A percentile compares a stretch with the other conserved stretches of the same genome.
phyloP scores from a whole-genome alignment of 2,329 filamentous ascomycete species.

The Sporothrix euskadiensis region DNA sequence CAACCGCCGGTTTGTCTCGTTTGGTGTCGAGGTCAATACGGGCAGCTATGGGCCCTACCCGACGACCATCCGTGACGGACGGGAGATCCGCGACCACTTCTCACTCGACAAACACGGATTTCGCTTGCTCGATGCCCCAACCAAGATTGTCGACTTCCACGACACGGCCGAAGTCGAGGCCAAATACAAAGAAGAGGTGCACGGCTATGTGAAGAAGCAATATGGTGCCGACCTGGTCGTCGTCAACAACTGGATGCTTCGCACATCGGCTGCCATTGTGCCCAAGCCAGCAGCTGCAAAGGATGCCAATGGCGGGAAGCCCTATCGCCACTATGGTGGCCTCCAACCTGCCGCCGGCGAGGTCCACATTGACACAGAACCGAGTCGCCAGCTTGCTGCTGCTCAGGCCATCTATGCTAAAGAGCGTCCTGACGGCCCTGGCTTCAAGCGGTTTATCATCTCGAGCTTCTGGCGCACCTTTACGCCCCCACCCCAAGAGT shows the following conservation, averaged over 20 bases:
- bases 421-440: background rate
- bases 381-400: conserved; percentile 11
- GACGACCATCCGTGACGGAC: conserved; percentile 10
- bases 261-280: conserved; percentile 15
- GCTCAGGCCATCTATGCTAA: background rate
- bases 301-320: background rate
- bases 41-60: conserved; percentile 10
- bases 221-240: conserved; percentile 3
- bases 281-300: background rate
- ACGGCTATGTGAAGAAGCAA: background rate
- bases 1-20: conserved; percentile 21
- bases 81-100: conserved; percentile 13
- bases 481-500: conserved; percentile 12
- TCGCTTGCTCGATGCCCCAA: conserved; percentile 12
- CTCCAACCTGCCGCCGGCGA: conserved; percentile 15
- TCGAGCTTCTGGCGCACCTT: conserved; percentile 19
- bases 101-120: conserved; percentile 14
- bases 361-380: conserved; percentile 17
- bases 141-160: background rate
- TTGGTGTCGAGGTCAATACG: conserved; percentile 10
- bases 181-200: conserved; percentile 16
- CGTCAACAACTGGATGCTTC: conserved; percentile 6
- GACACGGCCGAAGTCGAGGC: conserved; percentile 15
- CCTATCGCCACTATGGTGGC: conserved; percentile 15
- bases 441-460: conserved; percentile 17